Conservation (phyloP, 2,329 filamentous ascomycete species). For the Trichoderma harzianum region DNA sequence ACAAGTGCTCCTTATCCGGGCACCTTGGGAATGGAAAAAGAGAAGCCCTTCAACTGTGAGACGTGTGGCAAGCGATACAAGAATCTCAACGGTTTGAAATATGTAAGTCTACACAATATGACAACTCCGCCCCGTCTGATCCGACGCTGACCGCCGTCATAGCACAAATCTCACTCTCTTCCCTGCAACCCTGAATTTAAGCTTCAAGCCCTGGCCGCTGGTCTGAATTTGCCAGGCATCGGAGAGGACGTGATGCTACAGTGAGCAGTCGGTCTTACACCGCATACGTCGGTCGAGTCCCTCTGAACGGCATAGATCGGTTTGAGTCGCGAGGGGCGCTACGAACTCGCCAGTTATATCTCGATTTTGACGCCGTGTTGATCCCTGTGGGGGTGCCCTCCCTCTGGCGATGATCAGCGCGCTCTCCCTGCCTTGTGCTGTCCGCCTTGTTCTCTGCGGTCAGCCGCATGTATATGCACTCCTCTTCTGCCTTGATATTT, state of each 20-base stretch:
- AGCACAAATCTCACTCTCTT: slow-evolving; percentile 78
- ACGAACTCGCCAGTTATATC: neutral
- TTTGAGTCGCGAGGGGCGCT: neutral
- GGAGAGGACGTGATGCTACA: slow-evolving; percentile 44
- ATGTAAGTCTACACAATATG: slow-evolving; percentile 51
- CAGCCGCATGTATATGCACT: neutral
- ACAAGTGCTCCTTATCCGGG: slow-evolving; percentile 93
- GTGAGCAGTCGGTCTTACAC: slow-evolving; percentile 21
- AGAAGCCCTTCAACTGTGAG: slow-evolving; percentile 97
- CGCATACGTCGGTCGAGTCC: neutral
- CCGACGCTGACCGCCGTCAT: slow-evolving; percentile 30
- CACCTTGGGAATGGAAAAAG: slow-evolving; percentile 98
- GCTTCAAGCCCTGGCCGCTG: slow-evolving; percentile 43
- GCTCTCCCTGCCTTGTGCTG: neutral
- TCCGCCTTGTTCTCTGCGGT: neutral
- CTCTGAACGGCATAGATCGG: neutral
- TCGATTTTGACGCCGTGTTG: neutral
- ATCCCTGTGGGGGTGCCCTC: neutral
- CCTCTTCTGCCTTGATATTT: neutral
- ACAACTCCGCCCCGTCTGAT: slow-evolving; percentile 13
- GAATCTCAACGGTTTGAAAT: slow-evolving; percentile 97
- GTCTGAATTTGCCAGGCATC: slow-evolving; percentile 42
- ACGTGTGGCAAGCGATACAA: slow-evolving; percentile 98
- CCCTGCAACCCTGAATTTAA: slow-evolving; percentile 82
- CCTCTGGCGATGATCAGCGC: neutral